Evolutionary conservation across 768 basidiomycete species (phyloP).

Genomic region (Paxillus ammoniavirescens): DNA sequence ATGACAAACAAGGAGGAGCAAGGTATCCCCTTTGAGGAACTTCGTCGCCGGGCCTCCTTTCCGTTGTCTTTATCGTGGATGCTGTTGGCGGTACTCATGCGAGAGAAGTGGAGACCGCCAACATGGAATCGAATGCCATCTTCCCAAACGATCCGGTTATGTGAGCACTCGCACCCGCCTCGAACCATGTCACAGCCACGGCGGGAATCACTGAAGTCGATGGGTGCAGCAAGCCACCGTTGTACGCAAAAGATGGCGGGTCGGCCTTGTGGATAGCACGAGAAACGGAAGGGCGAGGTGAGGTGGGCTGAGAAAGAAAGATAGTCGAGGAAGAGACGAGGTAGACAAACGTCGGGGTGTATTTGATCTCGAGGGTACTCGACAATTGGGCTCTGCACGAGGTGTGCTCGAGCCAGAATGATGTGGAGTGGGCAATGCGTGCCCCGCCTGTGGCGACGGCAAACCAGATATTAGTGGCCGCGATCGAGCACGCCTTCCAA

Average conservation of each 20-base stretch:
- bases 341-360: slow-evolving; percentile 23
- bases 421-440: not conserved
- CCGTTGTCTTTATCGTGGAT: slow-evolving; percentile 42
- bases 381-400: slow-evolving; percentile 1
- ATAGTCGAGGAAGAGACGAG: slow-evolving; percentile 22
- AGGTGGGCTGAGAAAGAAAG: slow-evolving; percentile 18
- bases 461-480: slow-evolving; percentile 1
- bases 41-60: slow-evolving; percentile 51
- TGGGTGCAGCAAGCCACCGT: slow-evolving; percentile 6
- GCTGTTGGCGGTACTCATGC: slow-evolving; percentile 45
- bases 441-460: slow-evolving; percentile 13
- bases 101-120: slow-evolving; percentile 63
- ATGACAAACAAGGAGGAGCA: slow-evolving; percentile 52
- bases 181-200: slow-evolving; percentile 35
- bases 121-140: slow-evolving; percentile 67
- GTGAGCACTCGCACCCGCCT: slow-evolving; percentile 28
- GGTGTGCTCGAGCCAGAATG: slow-evolving; percentile 1
- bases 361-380: slow-evolving; percentile 15
- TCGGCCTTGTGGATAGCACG: slow-evolving; percentile 18
- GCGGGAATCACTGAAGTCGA: slow-evolving; percentile 19
- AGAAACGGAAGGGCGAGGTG: slow-evolving; percentile 17
- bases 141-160: slow-evolving; percentile 55
- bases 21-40: slow-evolving; percentile 39
- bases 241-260: slow-evolving; percentile 4
- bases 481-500: not conserved